These are phyloP conservation scores for Serendipita sp. DNA, from an alignment of 768 basidiomycete species.

Conservation along the genomic window DNA sequence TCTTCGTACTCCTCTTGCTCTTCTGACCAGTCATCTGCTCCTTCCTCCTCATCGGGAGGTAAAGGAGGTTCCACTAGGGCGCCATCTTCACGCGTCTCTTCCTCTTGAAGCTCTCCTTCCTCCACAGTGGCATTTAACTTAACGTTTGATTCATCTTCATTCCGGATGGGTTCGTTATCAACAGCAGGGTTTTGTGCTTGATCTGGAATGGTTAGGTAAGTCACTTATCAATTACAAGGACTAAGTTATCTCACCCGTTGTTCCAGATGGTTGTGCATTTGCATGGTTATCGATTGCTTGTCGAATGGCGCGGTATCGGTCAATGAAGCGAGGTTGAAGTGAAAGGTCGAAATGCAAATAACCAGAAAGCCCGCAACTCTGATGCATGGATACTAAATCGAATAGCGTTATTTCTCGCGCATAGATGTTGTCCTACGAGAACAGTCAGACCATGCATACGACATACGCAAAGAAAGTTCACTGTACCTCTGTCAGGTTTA, in stretches of 20 bases:
- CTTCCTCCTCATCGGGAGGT: background rate
- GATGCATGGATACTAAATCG: conserved; percentile 6
- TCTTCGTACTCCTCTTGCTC: conserved; percentile 4
- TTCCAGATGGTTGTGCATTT: background rate
- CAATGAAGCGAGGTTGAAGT: conserved; percentile 6
- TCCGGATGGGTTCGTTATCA: background rate
- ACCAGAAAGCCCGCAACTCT: conserved; percentile 8
- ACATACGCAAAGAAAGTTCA: background rate
- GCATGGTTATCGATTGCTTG: background rate
- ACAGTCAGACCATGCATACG: background rate
- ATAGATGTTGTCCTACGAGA: conserved; percentile 9
- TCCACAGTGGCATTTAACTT: background rate
- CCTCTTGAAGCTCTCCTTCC: background rate
- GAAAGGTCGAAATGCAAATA: conserved; percentile 7
- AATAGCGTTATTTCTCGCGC: conserved; percentile 6
- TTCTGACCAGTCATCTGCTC: background rate
- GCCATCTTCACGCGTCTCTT: background rate
- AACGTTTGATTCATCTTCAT: background rate
- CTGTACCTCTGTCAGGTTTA: conserved; percentile 7
- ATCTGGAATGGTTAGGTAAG: background rate
- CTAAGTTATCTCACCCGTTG: background rate
- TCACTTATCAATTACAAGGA: background rate
- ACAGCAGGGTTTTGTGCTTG: background rate
- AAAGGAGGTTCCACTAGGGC: background rate
- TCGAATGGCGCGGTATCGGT: conserved; percentile 8